Conservation (phyloP, 1,284 basidiomycete genomes). For the Xerocomus nothofagi region DNA sequence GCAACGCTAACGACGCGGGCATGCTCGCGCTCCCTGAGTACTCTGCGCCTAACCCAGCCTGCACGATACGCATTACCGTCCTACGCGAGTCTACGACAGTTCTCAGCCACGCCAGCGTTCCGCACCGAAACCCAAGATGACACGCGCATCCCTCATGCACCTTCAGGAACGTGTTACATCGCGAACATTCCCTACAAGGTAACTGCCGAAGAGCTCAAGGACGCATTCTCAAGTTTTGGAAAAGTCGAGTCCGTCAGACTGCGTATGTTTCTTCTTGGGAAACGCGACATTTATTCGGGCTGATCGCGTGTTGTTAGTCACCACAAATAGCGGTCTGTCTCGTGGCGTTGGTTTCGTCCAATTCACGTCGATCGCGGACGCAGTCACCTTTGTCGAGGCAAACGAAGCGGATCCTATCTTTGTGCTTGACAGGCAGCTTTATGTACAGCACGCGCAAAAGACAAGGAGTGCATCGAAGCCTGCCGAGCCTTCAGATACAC, state of each 20-base stretch:
- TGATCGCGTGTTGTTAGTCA: constrained; percentile 24
- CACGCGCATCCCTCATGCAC: background rate
- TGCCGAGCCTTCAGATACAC: constrained; percentile 36
- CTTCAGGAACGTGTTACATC: constrained; percentile 41
- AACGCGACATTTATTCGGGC: background rate
- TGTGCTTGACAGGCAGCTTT: constrained; percentile 44
- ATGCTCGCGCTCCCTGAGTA: constrained; percentile 18
- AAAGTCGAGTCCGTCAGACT: constrained; percentile 34
- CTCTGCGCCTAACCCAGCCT: constrained; percentile 1
- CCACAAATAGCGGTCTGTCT: constrained; percentile 35
- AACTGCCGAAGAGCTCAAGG: constrained; percentile 39
- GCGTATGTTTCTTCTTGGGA: constrained; percentile 27
- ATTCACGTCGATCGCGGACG: constrained; percentile 39
- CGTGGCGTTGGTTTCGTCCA: constrained; percentile 47
- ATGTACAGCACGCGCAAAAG: constrained; percentile 37
- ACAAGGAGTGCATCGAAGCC: background rate
- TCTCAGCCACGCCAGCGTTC: constrained; percentile 17
- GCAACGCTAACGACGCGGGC: constrained; percentile 4
- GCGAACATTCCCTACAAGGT: constrained; percentile 47
- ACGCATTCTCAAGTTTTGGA: constrained; percentile 41
- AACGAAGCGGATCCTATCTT: constrained; percentile 42
- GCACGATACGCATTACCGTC: background rate
- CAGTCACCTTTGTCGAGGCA: constrained; percentile 38
- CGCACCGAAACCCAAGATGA: constrained; percentile 3
- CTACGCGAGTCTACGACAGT: constrained; percentile 12